Evolutionary conservation across 2,329 filamentous ascomycete genomes (phyloP).

Genomic region (Penicillium sp.): DNA sequence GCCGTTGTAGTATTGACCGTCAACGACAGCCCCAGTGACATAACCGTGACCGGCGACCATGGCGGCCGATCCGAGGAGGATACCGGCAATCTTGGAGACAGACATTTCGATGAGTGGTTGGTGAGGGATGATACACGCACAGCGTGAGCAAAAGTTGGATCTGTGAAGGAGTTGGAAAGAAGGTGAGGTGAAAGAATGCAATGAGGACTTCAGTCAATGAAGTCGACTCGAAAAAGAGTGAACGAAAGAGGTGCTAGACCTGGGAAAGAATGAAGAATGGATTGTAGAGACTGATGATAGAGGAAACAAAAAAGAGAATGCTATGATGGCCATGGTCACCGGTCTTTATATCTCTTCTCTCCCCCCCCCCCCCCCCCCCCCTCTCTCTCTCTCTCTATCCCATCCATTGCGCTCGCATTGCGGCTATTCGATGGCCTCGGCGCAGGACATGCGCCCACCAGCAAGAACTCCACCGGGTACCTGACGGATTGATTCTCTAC

Average conservation of each 20-base stretch:
- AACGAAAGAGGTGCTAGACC: conserved; percentile 26
- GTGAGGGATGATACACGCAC: conserved; percentile 21
- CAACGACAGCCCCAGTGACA: conserved; percentile 32
- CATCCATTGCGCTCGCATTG: no score
- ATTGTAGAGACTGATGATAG: conserved; percentile 22
- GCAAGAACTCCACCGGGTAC: conserved; percentile 4
- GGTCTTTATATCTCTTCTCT: conserved; percentile 14
- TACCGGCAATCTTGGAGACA: conserved; percentile 29
- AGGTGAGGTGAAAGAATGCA: conserved; percentile 23
- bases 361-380: no score
- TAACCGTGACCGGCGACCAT: conserved; percentile 37
- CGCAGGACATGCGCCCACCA: background rate
- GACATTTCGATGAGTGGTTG: conserved; percentile 24
- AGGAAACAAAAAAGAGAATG: conserved; percentile 14
- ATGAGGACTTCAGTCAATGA: conserved; percentile 33
- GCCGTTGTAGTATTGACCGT: conserved; percentile 35
- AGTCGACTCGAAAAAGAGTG: conserved; percentile 23
- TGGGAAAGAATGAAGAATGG: conserved; percentile 25
- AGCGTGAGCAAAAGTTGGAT: conserved; percentile 19
- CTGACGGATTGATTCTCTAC: conserved; percentile 15
- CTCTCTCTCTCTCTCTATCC: no score
- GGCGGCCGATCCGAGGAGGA: conserved; percentile 31
- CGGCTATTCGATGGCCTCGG: no score
- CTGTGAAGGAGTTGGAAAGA: conserved; percentile 17
- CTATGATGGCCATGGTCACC: background rate